Base-by-base conservation (phyloP, 1,284 basidiomycete species). In the Ganoderma meredithae region DNA sequence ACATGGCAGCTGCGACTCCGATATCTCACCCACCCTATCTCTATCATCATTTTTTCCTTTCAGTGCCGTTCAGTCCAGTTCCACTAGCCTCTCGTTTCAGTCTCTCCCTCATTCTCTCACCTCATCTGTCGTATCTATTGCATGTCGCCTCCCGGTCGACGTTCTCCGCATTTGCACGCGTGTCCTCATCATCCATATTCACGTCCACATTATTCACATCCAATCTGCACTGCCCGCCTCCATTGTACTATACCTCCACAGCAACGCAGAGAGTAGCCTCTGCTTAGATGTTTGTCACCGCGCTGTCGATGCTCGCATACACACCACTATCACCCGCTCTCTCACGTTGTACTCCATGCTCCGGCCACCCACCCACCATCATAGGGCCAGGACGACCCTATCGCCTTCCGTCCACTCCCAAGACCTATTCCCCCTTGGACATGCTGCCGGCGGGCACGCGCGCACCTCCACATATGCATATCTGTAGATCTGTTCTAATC, bases 401-500 rank as follows among this genome's bases (percentile, higher is more conserved):
- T 49, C 47, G 22, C 22, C 47, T 12, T 49, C 5, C 10, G n/a
- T 47, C 44, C n/a, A n/a, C 15, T 44, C 19, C n/a, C 44, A 9
- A 31, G 27, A 31, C 27, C 27, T 31, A 49, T 49, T 4, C 31
- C 19, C 55, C 17, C 15, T 19, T 31, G 17, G 31, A 39, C 15
- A 33, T 9, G 55, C 17, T 58, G 19, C 55, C 33, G 33, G 33
- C 33, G 55, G 19, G 19, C 47, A 25, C 31, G 33, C 55, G 55
- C 19, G 33, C 55, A 49, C 22, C 47, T 49, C 22, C 19, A 25
- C 47, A 49, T 25, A 56, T 36, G 31, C 27, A 58, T 58, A 69
- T 60, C 59, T 67, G 69, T 67, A 49, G 9, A 70, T 27, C 36
- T 66, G 64, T 56, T 65, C 33, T 69, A 67, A 67, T 67, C 41